A percentile compares a stretch with the other conserved stretches of the same genome.
phyloP scores from a whole-genome alignment of 73 alveolate species.

The Paraurostyla sp. region DNA sequence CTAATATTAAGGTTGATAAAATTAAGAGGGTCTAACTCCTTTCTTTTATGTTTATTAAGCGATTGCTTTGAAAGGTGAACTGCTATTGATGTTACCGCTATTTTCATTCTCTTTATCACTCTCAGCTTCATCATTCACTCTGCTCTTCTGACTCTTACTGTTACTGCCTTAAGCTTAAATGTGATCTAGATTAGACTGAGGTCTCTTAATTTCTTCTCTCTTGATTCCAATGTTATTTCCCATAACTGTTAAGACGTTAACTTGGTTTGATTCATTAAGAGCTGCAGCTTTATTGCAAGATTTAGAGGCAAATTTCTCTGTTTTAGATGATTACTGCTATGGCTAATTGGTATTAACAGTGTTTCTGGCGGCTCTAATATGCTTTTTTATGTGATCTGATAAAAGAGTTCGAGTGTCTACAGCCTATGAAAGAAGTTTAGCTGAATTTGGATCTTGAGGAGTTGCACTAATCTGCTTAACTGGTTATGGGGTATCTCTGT shows the following conservation, averaged over 20 bases:
- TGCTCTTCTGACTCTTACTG: no score
- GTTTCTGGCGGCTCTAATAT: slow-evolving; percentile 22
- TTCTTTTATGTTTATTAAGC: neutral
- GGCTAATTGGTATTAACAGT: slow-evolving; percentile 5
- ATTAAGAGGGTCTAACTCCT: neutral
- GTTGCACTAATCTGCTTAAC: neutral
- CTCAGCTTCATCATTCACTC: no score
- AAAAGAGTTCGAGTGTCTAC: neutral
- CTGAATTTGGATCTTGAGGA: neutral
- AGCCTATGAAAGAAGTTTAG: neutral
- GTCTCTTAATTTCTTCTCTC: no score
- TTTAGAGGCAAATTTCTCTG: neutral
- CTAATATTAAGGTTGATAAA: neutral
- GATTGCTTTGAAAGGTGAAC: neutral
- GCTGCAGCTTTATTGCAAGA: neutral
- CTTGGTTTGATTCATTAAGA: neutral
- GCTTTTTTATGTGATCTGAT: slow-evolving; percentile 21
- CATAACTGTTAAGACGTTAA: neutral
- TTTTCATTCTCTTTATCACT: neutral
- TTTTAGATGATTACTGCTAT: no score
- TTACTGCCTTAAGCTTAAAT: no score
- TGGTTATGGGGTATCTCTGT: neutral
- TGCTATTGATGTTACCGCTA: neutral
- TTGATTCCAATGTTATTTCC: no score
- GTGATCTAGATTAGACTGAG: slow-evolving; percentile 30